Base-by-base conservation (phyloP, 1,284 basidiomycete species). In the Fomitopsis betulina region DNA sequence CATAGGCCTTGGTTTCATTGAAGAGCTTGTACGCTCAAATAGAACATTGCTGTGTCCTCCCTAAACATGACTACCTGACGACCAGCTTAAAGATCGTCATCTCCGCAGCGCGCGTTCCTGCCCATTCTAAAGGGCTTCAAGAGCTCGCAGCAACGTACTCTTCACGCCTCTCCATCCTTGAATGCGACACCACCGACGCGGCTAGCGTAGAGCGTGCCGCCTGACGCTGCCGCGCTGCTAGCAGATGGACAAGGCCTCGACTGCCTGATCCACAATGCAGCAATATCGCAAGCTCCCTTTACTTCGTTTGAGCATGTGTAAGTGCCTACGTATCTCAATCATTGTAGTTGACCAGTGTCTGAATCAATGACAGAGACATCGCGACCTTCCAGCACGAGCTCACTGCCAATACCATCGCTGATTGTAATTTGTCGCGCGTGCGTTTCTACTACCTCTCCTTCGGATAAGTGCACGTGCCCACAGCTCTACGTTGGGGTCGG, bases 381-480 rank as follows among this genome's bases (percentile, higher is more conserved):
- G 42, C 40, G 2, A n/a, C 33, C 6, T 53, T 60, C 50, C 40
- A 47, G 12, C 19, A 60, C 40, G 58, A 60, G 39, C 33, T 60
- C 4, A 21, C 21, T 19, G 38, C 57, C 25, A 57, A 60, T 37
- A 54, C 52, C 6, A 32, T 60, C 25, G 5, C 9, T 60, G 17
- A 40, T 30, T 21, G n/a, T n/a, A n/a, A n/a, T n/a, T n/a, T n/a
- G 30, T 54, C 25, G 51, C 54, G 30, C 58, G 58, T 35, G 42
- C 50, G 12, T 57, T 60, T 35, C 51, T 57, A 5, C 51, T 57
- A 5, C 58, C 58, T 0, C 51, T 60, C 27, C 27, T 60, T 33
- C 30, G 51, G 7, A 33, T 50, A 3, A 25, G 42, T 7, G 23
- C 45, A 2, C 35, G 13, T 0, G 13, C 8, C 8, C 35, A 37